phyloP scores from a whole-genome alignment of 2,329 filamentous ascomycete genomes.

The Penicillium sp. region DNA sequence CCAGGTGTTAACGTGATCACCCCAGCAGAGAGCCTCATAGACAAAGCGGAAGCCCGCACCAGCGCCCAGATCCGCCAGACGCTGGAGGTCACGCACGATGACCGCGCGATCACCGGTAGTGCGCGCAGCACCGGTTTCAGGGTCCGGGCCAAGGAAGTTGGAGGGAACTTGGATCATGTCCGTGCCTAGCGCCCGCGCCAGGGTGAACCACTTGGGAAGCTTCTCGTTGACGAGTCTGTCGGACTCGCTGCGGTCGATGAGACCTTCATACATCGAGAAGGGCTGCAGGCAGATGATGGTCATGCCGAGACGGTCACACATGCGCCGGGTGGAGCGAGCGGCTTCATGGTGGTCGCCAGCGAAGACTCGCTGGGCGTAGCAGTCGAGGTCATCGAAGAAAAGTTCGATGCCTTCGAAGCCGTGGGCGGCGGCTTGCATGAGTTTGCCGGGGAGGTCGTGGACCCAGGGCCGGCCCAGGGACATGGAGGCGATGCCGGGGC shows the following conservation, averaged over 20 bases:
- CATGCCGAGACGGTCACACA: conserved; percentile 43
- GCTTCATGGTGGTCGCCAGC: conserved; percentile 27
- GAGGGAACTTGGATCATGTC: conserved; percentile 75
- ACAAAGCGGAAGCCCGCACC: conserved; percentile 49
- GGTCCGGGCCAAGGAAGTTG: conserved; percentile 58
- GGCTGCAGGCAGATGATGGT: conserved; percentile 65
- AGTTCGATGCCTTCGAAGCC: conserved; percentile 41
- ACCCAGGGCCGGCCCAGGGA: conserved; percentile 73
- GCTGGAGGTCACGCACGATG: conserved; percentile 29
- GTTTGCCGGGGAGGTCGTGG: conserved; percentile 67
- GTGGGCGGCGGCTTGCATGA: conserved; percentile 62
- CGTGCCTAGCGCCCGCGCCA: conserved; percentile 66
- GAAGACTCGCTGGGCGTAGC: conserved; percentile 29
- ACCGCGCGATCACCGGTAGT: conserved; percentile 37
- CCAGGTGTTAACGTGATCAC: conserved; percentile 70
- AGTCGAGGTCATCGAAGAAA: conserved; percentile 39
- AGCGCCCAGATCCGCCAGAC: conserved; percentile 69
- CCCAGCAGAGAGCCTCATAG: conserved; percentile 74
- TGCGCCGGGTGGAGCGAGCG: conserved; percentile 48
- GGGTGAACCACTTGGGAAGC: conserved; percentile 68
- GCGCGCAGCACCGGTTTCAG: conserved; percentile 38
- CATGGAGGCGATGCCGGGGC: conserved; percentile 72
- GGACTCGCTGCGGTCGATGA: conserved; percentile 64
- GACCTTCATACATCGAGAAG: conserved; percentile 76
- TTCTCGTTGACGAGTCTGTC: conserved; percentile 58